phyloP scores from a whole-genome alignment of 139 green algal species.

The Chloropicon primus region DNA sequence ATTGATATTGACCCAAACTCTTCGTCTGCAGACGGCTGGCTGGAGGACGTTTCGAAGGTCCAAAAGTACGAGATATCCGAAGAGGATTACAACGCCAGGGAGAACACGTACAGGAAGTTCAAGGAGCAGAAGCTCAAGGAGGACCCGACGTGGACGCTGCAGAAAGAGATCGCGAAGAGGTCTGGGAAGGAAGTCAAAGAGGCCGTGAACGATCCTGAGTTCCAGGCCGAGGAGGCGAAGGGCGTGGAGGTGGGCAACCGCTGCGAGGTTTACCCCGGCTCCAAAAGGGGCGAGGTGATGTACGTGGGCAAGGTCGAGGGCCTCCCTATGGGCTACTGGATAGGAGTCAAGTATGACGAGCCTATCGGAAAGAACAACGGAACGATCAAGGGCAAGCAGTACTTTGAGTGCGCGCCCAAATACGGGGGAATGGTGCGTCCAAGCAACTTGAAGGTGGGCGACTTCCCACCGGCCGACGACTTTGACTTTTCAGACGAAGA shows the following conservation, averaged over 20 bases:
- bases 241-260: slow-evolving; percentile 42
- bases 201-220: slow-evolving; percentile 26
- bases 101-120: slow-evolving; percentile 82
- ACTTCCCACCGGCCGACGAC: slow-evolving; percentile 68
- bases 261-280: slow-evolving; percentile 83
- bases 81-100: slow-evolving; percentile 72
- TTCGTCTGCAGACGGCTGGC: slow-evolving; percentile 66
- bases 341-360: slow-evolving; percentile 91
- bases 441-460: slow-evolving; percentile 54
- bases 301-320: slow-evolving; percentile 49
- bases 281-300: slow-evolving; percentile 66
- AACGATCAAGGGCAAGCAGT: slow-evolving; percentile 54
- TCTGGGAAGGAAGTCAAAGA: slow-evolving; percentile 15
- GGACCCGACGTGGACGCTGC: slow-evolving; percentile 79
- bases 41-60: slow-evolving; percentile 90
- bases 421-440: slow-evolving; percentile 78
- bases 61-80: slow-evolving; percentile 96
- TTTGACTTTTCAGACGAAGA: slow-evolving; percentile 50
- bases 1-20: slow-evolving; percentile 79
- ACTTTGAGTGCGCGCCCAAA: slow-evolving; percentile 38
- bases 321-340: slow-evolving; percentile 68
- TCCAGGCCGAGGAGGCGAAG: slow-evolving; percentile 27
- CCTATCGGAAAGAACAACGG: slow-evolving; percentile 94
- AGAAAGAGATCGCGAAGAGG: slow-evolving; percentile 49
- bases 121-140: slow-evolving; percentile 59